A percentile compares a stretch with the other conserved stretches of the same genome.
Conservation (phyloP, 2,329 filamentous ascomycete species). For the Talaromyces atroroseus region DNA sequence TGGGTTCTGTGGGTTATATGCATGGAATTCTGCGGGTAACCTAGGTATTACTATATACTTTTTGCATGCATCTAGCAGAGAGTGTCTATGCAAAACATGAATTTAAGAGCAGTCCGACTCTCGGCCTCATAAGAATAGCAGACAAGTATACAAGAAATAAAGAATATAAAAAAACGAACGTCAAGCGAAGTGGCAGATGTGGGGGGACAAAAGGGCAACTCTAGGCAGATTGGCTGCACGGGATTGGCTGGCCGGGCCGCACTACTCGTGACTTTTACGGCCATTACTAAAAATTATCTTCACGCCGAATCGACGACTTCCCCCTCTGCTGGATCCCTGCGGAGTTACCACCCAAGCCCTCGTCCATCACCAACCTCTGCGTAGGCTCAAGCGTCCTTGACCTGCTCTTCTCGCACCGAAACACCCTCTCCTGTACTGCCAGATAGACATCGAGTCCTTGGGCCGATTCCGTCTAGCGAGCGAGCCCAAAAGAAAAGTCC, state of each 20-base stretch:
- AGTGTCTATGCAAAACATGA: background rate
- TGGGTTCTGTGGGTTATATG: too few relatives aligned
- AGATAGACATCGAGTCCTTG: background rate
- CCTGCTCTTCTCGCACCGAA: background rate
- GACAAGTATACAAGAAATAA: background rate
- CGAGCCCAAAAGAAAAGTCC: slow-evolving; percentile 12
- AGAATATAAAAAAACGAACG: slow-evolving; percentile 15
- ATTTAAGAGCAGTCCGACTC: too few relatives aligned
- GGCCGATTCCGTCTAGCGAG: slow-evolving; percentile 4
- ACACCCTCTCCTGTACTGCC: background rate
- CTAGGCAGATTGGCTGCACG: slow-evolving; percentile 14
- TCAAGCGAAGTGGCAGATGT: background rate
- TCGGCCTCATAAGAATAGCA: too few relatives aligned
- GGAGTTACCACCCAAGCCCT: slow-evolving; percentile 5
- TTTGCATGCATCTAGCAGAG: background rate
- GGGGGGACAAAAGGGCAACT: background rate
- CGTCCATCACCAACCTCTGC: background rate
- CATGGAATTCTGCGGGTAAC: too few relatives aligned
- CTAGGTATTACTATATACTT: too few relatives aligned
- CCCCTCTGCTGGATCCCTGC: slow-evolving; percentile 14
- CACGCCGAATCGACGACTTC: slow-evolving; percentile 26
- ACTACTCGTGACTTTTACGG: slow-evolving; percentile 33
- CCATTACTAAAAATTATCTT: slow-evolving; percentile 40
- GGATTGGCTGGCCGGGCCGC: slow-evolving; percentile 14
- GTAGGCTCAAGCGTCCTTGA: background rate